A percentile compares a stretch with the other conserved stretches of the same genome.
Conservation (phyloP, 352 stramenopile species). For the Phytophthora chlamydospora region DNA sequence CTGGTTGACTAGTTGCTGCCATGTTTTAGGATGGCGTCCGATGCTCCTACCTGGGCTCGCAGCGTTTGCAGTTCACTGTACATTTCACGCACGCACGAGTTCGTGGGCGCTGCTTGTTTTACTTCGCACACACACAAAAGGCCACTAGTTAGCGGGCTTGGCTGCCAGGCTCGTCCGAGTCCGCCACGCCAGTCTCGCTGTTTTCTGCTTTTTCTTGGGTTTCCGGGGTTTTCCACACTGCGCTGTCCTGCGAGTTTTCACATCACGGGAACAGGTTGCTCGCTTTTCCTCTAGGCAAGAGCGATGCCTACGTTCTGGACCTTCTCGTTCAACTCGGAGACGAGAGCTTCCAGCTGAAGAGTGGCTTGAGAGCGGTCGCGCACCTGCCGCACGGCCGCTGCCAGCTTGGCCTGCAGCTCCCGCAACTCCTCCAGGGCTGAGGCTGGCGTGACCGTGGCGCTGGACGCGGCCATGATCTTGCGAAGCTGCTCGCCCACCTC, state of each 20-base stretch:
- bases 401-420: constrained; percentile 64
- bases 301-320: constrained; percentile 65
- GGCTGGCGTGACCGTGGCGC: constrained; percentile 36
- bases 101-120: constrained; percentile 36
- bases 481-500: constrained; percentile 67
- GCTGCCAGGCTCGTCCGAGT: constrained; percentile 10
- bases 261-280: constrained; percentile 5
- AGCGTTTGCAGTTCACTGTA: constrained; percentile 30
- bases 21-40: constrained; percentile 11
- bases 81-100: constrained; percentile 36
- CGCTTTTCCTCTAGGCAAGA: constrained; percentile 42
- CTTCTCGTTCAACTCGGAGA: constrained; percentile 77
- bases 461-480: constrained; percentile 47
- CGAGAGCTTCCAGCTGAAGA: constrained; percentile 62
- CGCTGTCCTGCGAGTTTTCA: neutral
- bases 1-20: constrained; percentile 14
- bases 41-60: constrained; percentile 19
- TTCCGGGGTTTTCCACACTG: constrained; percentile 18
- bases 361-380: constrained; percentile 66
- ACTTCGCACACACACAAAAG: constrained; percentile 37
- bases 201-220: constrained; percentile 35
- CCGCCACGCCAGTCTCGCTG: constrained; percentile 15
- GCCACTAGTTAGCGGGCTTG: constrained; percentile 29
- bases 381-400: constrained; percentile 57
- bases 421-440: constrained; percentile 69